These are phyloP conservation scores for Agaricales sp. DNA, from an alignment of 1,284 basidiomycete species.

Conservation along the genomic window DNA sequence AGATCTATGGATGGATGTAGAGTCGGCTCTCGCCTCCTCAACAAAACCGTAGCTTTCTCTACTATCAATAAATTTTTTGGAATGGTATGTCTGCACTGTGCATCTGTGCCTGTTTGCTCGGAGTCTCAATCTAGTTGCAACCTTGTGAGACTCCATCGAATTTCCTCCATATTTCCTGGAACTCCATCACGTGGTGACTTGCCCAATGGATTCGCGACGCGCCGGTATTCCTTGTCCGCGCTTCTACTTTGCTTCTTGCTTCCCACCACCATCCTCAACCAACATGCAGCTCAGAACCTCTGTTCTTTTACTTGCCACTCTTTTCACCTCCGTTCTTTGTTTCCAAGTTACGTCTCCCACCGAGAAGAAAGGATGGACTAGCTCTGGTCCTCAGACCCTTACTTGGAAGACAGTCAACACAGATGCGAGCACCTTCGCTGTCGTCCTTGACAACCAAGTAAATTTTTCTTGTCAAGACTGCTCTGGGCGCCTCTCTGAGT, in stretches of 20 bases:
- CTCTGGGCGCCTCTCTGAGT: background rate
- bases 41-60: background rate
- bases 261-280: too few species aligned
- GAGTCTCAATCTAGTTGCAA: too few species aligned
- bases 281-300: background rate
- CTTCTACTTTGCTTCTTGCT: too few species aligned
- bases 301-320: background rate
- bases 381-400: conserved; percentile 43
- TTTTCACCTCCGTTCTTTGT: conserved; percentile 45
- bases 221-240: too few species aligned
- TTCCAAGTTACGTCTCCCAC: conserved; percentile 50
- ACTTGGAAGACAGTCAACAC: conserved; percentile 55
- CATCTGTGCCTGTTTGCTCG: conserved; percentile 6
- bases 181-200: too few species aligned
- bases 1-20: conserved; percentile 79
- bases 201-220: too few species aligned
- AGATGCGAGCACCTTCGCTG: conserved; percentile 58
- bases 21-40: conserved; percentile 19
- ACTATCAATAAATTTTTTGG: conserved; percentile 1
- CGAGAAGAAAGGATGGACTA: conserved; percentile 42
- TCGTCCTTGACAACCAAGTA: conserved; percentile 57
- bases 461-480: conserved; percentile 12
- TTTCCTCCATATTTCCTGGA: too few species aligned
- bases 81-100: background rate
- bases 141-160: too few species aligned